Percentiles rank a stretch among this genome's conserved stretches.
Conservation (phyloP, 1,284 basidiomycete species). For the Malassezia arunalokei region DNA sequence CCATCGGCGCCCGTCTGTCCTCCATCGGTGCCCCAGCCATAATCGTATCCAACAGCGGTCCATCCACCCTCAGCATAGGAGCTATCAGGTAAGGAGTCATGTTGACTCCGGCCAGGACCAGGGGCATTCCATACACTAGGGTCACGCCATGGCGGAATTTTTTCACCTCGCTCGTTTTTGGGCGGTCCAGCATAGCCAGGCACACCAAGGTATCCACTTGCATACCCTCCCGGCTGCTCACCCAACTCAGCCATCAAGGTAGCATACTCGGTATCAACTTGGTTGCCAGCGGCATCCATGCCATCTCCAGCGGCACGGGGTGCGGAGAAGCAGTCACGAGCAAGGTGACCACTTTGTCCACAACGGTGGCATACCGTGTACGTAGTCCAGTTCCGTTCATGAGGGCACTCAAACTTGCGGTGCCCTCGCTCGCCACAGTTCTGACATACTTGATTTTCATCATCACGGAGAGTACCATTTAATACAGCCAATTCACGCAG, state of each 20-base stretch:
- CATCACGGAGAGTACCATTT: constrained; percentile 96
- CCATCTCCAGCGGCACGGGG: constrained; percentile 20
- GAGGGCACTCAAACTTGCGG: constrained; percentile 45
- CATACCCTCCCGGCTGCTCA: constrained; percentile 50
- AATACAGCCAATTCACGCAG: constrained; percentile 91
- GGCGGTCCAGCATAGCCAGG: constrained; percentile 14
- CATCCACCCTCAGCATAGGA: neutral
- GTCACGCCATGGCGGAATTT: constrained; percentile 45
- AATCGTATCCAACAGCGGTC: neutral
- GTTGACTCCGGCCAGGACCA: constrained; percentile 16
- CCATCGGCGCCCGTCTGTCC: constrained; percentile 2
- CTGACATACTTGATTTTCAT: constrained; percentile 98
- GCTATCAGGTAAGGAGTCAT: neutral
- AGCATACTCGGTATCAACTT: constrained; percentile 92
- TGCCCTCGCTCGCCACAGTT: constrained; percentile 81
- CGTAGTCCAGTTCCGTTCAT: constrained; percentile 40
- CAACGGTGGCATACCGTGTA: constrained; percentile 44
- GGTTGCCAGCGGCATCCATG: constrained; percentile 37
- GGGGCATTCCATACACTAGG: constrained; percentile 39
- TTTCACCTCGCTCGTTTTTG: constrained; percentile 34
- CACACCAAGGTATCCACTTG: constrained; percentile 13
- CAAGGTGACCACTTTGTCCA: constrained; percentile 42
- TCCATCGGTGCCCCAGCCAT: constrained; percentile 6
- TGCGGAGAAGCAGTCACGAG: constrained; percentile 32
- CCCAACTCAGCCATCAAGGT: constrained; percentile 95